Evolutionary conservation across 495 filamentous ascomycete genomes (phyloP).

Genomic region (Sordaria brevicollis): DNA sequence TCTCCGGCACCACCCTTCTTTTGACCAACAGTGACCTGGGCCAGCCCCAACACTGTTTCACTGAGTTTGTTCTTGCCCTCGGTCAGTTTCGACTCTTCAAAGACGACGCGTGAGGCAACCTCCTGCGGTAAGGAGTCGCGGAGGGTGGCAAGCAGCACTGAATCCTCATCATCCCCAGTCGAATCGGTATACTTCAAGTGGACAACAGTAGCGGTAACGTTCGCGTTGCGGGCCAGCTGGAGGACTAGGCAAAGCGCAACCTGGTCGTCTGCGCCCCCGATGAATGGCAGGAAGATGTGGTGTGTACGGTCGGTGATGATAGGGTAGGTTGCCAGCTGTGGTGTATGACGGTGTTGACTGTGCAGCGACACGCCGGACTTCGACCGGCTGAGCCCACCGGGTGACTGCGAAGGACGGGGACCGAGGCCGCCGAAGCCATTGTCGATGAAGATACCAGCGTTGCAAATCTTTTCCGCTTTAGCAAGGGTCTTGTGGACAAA

Average conservation of each 20-base stretch:
- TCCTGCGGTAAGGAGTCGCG: constrained; percentile 50
- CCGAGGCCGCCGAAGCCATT: constrained; percentile 52
- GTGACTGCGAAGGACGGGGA: constrained; percentile 18
- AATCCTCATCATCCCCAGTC: constrained; percentile 32
- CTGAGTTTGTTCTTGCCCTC: constrained; percentile 8
- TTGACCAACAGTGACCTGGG: constrained; percentile 50
- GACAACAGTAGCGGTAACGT: constrained; percentile 64
- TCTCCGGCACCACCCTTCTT: constrained; percentile 63
- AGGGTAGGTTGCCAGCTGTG: constrained; percentile 25
- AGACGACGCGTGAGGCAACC: constrained; percentile 52
- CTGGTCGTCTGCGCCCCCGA: constrained; percentile 79
- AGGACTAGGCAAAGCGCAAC: constrained; percentile 70
- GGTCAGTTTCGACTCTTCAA: constrained; percentile 31
- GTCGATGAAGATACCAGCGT: constrained; percentile 76
- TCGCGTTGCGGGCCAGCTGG: constrained; percentile 64
- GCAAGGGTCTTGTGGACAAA: constrained; percentile 59
- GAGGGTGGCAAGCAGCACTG: constrained; percentile 51
- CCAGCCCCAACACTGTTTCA: constrained; percentile 25
- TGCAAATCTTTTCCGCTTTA: constrained; percentile 41
- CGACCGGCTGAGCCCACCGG: constrained; percentile 30
- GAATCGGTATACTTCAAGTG: constrained; percentile 30
- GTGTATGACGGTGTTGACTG: constrained; percentile 28
- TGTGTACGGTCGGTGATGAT: constrained; percentile 54
- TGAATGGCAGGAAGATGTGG: constrained; percentile 80
- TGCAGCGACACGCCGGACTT: constrained; percentile 50